These are phyloP conservation scores for Sicyos edulis DNA, from an alignment of 306 rosid species.

Conservation along the genomic window DNA sequence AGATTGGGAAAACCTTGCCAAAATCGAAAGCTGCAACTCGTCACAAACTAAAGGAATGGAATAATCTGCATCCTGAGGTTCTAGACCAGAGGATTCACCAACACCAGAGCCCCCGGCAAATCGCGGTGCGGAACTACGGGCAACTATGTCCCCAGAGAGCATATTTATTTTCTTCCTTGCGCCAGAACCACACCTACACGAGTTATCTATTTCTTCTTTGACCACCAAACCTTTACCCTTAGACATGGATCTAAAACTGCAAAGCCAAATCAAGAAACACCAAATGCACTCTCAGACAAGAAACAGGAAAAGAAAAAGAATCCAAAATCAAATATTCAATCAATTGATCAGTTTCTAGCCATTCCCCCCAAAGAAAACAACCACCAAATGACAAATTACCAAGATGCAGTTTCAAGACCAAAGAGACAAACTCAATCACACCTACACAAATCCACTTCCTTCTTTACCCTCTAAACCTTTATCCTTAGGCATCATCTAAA, in stretches of 20 bases:
- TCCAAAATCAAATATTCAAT: constrained; percentile 6
- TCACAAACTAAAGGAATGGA: constrained; percentile 43
- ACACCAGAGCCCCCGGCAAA: constrained; percentile 23
- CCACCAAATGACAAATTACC: constrained; percentile 16
- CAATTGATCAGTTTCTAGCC: not conserved
- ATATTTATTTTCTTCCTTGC: constrained; percentile 25
- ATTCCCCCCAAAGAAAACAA: constrained; percentile 17
- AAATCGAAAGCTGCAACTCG: constrained; percentile 58
- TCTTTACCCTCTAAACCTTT: constrained; percentile 23
- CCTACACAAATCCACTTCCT: constrained; percentile 2
- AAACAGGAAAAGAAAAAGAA: not conserved
- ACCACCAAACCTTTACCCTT: constrained; percentile 22
- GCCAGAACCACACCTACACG: constrained; percentile 13
- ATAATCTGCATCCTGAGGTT: constrained; percentile 93
- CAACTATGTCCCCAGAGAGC: constrained; percentile 16
- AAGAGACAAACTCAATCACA: constrained; percentile 10
- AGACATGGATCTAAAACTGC: constrained; percentile 24
- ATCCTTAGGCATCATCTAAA: constrained; percentile 19
- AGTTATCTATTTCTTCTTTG: constrained; percentile 8
- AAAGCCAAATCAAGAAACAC: not conserved
- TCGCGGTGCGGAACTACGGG: constrained; percentile 14
- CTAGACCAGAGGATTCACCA: constrained; percentile 35
- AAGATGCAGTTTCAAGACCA: constrained; percentile 4
- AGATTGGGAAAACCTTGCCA: constrained; percentile 66
- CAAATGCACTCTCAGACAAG: constrained; percentile 4